Percentiles rank a stretch among this genome's conserved stretches.
These are phyloP conservation scores for Yamadazyma songkhlaensis DNA, from an alignment of 1,139 yeast genomes.

Conservation along the genomic window DNA sequence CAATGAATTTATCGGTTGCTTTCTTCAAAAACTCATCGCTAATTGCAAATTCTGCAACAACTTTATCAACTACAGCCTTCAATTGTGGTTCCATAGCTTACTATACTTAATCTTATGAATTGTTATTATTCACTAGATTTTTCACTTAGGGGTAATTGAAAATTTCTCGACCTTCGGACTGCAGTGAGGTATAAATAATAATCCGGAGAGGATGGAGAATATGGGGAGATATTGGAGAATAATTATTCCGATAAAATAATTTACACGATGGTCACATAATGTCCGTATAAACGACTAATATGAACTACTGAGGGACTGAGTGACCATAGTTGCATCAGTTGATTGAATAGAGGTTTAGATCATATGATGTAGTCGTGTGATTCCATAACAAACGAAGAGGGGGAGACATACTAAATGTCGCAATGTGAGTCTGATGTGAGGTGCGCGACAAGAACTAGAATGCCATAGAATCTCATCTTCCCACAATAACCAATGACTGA, in stretches of 20 bases:
- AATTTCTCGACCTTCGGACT: constrained; percentile 5
- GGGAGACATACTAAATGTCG: too few species aligned
- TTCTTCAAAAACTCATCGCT: constrained; percentile 48
- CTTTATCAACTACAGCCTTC: constrained; percentile 39
- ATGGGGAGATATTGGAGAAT: constrained; percentile 1
- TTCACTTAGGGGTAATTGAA: not conserved
- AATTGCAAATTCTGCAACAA: constrained; percentile 55
- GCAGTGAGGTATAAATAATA: constrained; percentile 3
- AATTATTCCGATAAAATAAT: not conserved
- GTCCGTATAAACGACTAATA: too few species aligned
- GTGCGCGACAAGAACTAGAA: too few species aligned
- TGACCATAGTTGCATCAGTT: too few species aligned
- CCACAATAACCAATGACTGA: not conserved
- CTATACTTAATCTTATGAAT: too few species aligned
- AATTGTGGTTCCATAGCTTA: constrained; percentile 26
- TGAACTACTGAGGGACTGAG: too few species aligned
- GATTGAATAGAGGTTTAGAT: too few species aligned
- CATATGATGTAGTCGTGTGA: too few species aligned
- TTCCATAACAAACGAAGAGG: too few species aligned
- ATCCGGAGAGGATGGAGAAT: not conserved
- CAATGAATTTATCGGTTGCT: constrained; percentile 63
- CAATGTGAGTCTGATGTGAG: too few species aligned
- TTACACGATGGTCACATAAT: not conserved
- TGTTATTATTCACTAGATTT: not conserved
- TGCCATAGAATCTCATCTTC: too few species aligned